Percentiles rank a stretch among this genome's conserved stretches.
Evolutionary conservation across 1,284 basidiomycete genomes (phyloP).

Genomic region (Apiotrichum brassicae): DNA sequence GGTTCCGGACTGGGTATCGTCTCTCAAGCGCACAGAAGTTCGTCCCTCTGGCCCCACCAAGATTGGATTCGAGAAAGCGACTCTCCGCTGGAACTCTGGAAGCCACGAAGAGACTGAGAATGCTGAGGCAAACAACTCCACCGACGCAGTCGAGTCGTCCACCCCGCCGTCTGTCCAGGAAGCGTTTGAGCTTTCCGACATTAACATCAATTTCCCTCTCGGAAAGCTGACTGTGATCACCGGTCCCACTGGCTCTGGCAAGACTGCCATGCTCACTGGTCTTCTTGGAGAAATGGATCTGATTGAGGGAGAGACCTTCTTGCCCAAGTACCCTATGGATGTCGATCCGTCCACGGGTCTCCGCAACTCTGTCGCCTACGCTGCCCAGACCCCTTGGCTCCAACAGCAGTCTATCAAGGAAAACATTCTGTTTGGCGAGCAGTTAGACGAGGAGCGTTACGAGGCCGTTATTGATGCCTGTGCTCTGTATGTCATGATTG

Average conservation of each 20-base stretch:
- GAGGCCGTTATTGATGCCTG: slow-evolving; percentile 69
- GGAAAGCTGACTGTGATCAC: slow-evolving; percentile 61
- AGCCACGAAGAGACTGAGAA: slow-evolving; percentile 25
- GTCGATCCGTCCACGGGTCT: slow-evolving; percentile 58
- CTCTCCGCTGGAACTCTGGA: slow-evolving; percentile 62
- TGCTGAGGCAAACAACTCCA: slow-evolving; percentile 15
- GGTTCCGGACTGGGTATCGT: slow-evolving; percentile 62
- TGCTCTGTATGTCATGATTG: slow-evolving; percentile 52
- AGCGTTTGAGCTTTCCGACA: slow-evolving; percentile 59
- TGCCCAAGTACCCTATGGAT: slow-evolving; percentile 59
- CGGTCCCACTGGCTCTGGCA: slow-evolving; percentile 69
- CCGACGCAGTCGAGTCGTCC: slow-evolving; percentile 12
- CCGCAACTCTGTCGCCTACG: slow-evolving; percentile 72
- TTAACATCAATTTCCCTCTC: slow-evolving; percentile 63
- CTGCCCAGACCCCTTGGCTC: slow-evolving; percentile 78
- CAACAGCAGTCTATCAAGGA: slow-evolving; percentile 53
- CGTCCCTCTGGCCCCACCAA: slow-evolving; percentile 41
- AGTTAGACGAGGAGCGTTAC: slow-evolving; percentile 62
- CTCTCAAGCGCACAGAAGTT: slow-evolving; percentile 50
- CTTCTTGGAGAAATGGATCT: slow-evolving; percentile 59
- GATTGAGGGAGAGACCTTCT: slow-evolving; percentile 54
- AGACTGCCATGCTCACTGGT: slow-evolving; percentile 46
- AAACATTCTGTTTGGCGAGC: slow-evolving; percentile 64
- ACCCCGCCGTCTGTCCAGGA: slow-evolving; percentile 5
- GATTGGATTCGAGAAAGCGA: slow-evolving; percentile 60